Percentiles rank a stretch among this genome's conserved stretches.
phyloP scores from a whole-genome alignment of 2,329 filamentous ascomycete species.

The Thielaviopsis cerberus region DNA sequence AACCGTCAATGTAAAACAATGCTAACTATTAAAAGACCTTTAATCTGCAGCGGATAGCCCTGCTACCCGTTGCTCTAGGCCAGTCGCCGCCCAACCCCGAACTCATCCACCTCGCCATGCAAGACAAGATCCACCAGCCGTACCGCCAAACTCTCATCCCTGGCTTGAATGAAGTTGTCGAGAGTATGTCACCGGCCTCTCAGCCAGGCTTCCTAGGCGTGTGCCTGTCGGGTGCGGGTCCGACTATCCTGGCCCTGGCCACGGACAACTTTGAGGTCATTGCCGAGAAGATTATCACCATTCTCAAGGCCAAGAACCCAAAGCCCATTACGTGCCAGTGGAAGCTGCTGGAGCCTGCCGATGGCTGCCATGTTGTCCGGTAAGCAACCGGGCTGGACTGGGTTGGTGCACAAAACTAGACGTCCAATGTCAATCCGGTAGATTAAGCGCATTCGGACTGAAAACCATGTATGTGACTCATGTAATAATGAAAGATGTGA shows the following conservation, averaged over 20 bases:
- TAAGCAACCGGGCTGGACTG: slow-evolving; percentile 12
- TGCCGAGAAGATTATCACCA: slow-evolving; percentile 55
- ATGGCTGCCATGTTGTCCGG: slow-evolving; percentile 39
- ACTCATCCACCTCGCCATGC: slow-evolving; percentile 94
- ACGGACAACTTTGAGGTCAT: slow-evolving; percentile 80
- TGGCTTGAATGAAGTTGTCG: slow-evolving; percentile 73
- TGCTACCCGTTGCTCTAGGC: slow-evolving; percentile 76
- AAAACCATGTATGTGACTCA: neutral
- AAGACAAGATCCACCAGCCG: slow-evolving; percentile 94
- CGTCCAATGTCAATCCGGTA: neutral
- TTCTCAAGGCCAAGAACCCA: slow-evolving; percentile 43
- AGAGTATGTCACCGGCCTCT: slow-evolving; percentile 72
- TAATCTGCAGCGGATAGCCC: slow-evolving; percentile 83
- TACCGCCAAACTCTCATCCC: slow-evolving; percentile 86
- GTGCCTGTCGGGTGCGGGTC: slow-evolving; percentile 84
- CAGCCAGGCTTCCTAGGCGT: slow-evolving; percentile 83
- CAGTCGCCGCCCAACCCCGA: slow-evolving; percentile 79
- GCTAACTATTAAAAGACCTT: slow-evolving; percentile 39
- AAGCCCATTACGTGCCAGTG: slow-evolving; percentile 55
- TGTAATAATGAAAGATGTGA: neutral
- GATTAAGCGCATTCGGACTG: neutral
- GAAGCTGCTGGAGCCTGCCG: slow-evolving; percentile 74
- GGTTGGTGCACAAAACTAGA: neutral
- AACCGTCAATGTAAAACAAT: neutral
- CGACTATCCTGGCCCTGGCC: slow-evolving; percentile 82